Conservation (phyloP, 495 filamentous ascomycete species). For the Parathielavia hyrcaniae region DNA sequence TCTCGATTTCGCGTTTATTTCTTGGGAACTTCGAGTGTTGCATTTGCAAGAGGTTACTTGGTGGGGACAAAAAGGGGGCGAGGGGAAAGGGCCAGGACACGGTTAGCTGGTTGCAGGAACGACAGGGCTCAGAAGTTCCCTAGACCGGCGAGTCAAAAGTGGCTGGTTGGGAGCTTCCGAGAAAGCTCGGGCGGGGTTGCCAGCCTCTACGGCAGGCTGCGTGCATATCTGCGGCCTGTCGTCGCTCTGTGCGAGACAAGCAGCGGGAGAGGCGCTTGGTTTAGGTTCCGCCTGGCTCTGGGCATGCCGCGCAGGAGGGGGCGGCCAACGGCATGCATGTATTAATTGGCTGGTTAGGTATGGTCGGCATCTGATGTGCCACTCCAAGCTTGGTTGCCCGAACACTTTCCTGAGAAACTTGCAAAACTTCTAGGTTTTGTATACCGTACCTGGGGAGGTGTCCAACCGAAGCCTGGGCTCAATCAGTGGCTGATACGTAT, state of each 20-base stretch:
- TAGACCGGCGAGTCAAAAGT: constrained; percentile 7
- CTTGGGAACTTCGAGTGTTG: background rate
- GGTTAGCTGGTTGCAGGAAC: background rate
- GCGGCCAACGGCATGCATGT: constrained; percentile 1
- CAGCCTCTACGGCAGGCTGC: background rate
- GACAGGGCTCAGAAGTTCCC: background rate
- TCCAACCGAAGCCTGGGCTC: no score
- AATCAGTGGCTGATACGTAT: no score
- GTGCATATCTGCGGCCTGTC: background rate
- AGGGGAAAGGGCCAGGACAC: constrained; percentile 1
- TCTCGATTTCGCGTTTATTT: constrained; percentile 4
- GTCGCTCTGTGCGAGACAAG: background rate
- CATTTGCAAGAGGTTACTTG: constrained; percentile 4
- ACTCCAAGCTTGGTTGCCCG: background rate
- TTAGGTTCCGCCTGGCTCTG: background rate
- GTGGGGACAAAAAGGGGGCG: constrained; percentile 1
- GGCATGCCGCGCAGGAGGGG: background rate
- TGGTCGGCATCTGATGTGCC: background rate
- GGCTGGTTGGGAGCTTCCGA: constrained; percentile 1
- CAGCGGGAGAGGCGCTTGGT: background rate
- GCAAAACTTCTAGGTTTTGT: no score
- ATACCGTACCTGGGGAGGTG: no score
- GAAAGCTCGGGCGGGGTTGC: background rate
- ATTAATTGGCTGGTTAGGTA: background rate
- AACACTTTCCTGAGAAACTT: no score